These are phyloP conservation scores for Castanea sativa DNA, from an alignment of 306 rosid species.

Conservation along the genomic window DNA sequence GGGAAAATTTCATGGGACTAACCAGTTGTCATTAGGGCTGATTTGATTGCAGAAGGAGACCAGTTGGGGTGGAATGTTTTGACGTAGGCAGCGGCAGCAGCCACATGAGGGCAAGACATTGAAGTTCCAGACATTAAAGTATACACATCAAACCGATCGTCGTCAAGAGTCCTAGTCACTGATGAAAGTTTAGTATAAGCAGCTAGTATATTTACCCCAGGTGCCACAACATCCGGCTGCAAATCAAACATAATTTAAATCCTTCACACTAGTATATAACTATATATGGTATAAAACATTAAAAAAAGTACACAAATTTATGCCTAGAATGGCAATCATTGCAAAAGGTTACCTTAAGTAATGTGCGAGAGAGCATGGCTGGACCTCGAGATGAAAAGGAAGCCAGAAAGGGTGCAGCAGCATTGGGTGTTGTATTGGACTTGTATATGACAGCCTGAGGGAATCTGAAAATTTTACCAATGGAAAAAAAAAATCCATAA, in stretches of 20 bases:
- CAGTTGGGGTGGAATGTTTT: too few relatives aligned
- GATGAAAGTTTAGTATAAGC: constrained; percentile 47
- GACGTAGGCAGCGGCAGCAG: too few relatives aligned
- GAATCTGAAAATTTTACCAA: constrained; percentile 31
- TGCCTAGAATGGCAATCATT: too few relatives aligned
- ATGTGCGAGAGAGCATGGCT: constrained; percentile 34
- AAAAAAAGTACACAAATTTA: too few relatives aligned
- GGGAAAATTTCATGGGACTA: too few relatives aligned
- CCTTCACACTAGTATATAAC: not conserved
- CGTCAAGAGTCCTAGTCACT: constrained; percentile 32
- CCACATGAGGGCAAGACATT: constrained; percentile 78
- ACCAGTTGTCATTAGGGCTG: too few relatives aligned
- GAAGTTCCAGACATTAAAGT: constrained; percentile 78
- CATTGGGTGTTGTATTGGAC: constrained; percentile 19
- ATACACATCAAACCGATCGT: constrained; percentile 36
- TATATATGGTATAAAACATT: too few relatives aligned
- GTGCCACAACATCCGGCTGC: too few relatives aligned
- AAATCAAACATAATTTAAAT: too few relatives aligned
- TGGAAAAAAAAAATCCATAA: too few relatives aligned
- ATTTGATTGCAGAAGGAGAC: too few relatives aligned
- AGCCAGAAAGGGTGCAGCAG: constrained; percentile 60
- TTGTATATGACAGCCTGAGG: constrained; percentile 53
- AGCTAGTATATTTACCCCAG: constrained; percentile 50
- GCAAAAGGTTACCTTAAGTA: constrained; percentile 53
- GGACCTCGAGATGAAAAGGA: constrained; percentile 79